Conservation (phyloP, 2,329 filamentous ascomycete species). For the Aplosporella prunicola region DNA sequence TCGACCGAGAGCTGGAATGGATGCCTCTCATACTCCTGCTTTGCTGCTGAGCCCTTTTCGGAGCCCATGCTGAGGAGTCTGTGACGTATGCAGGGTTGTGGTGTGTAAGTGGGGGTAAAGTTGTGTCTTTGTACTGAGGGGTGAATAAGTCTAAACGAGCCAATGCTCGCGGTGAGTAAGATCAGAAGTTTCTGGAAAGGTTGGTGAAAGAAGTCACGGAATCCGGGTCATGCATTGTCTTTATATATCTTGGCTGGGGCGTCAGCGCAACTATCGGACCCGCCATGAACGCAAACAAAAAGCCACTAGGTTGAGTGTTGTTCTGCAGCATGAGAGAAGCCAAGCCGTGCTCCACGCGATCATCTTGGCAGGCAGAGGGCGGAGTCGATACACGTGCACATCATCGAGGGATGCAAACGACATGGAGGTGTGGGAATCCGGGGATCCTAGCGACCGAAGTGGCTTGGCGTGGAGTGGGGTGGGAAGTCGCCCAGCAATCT, state of each 20-base stretch:
- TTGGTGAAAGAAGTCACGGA: too few species aligned
- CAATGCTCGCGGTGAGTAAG: too few species aligned
- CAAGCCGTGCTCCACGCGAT: constrained; percentile 5
- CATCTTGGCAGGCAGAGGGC: constrained; percentile 4
- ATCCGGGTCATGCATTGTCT: too few species aligned
- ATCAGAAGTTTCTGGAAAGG: too few species aligned
- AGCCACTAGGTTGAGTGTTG: too few species aligned
- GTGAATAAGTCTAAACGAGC: too few species aligned
- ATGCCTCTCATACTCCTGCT: constrained; percentile 14
- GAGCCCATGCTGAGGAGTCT: constrained; percentile 12
- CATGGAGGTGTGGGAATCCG: constrained; percentile 6
- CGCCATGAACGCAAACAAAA: too few species aligned
- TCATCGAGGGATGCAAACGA: neutral
- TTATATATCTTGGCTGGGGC: too few species aligned
- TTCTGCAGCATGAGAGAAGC: constrained; percentile 7
- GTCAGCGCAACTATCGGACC: too few species aligned
- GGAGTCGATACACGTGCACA: neutral
- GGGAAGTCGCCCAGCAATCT: too few species aligned
- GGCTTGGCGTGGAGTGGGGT: constrained; percentile 3
- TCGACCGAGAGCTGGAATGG: constrained; percentile 15
- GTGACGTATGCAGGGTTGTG: neutral
- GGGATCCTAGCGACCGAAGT: neutral
- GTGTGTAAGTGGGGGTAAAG: neutral
- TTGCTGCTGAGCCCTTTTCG: constrained; percentile 10
- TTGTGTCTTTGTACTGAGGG: constrained; percentile 4